Evolutionary conservation across 768 basidiomycete species (phyloP), one percentile per base, ranked within the genome.

Genomic region (Tylopilus subfusipes): DNA sequence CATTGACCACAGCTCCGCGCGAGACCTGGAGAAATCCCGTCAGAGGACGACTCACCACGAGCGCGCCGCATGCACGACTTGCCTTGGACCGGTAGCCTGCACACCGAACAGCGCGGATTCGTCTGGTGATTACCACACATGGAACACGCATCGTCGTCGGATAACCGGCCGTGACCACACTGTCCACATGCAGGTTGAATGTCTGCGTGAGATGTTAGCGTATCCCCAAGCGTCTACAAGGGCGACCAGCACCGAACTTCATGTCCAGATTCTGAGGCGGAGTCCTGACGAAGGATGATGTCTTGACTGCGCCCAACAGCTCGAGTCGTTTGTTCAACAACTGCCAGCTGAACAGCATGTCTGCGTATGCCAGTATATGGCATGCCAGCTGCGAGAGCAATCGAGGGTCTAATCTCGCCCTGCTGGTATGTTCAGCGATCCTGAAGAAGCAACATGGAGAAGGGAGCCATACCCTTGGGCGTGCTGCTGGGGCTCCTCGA

Each of bases 1-100:
- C 87, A 89, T 25, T 73, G 74, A 39, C 82, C 63, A 62, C 87
- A 89, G 42, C 76, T 82, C 48, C 77, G 73, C 7, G 84, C 83
- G 13, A 88, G 75, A 24, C 86, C 87, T 88, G 16, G 18, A 47
- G 8, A 21, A 14, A 44, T 1, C 19, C 14, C 1, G 42, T 52
- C 44, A 6, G 24, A 42, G 38, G 5, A 24, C 30, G 25, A 42
- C 25, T 10, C n/a, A 5, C 8, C 13, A 21, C 39, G 48, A 33
- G n/a, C 29, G 22, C 2, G 48, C 49, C 3, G 3, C 2, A 4
- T 19, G 3, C 27, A 33, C 6, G 1, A 66, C 76, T 11, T 57
- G 83, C 90, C 88, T 78, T 83, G 87, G 53, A 86, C 82, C 7
- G 88, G 85, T 29, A 92, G 78, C 45, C 88, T 78, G 66, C 90